Evolutionary conservation across 129 eudicot species (phyloP), one percentile per base, ranked within the genome.

Genomic region (Centrapalus pauciflorus): DNA sequence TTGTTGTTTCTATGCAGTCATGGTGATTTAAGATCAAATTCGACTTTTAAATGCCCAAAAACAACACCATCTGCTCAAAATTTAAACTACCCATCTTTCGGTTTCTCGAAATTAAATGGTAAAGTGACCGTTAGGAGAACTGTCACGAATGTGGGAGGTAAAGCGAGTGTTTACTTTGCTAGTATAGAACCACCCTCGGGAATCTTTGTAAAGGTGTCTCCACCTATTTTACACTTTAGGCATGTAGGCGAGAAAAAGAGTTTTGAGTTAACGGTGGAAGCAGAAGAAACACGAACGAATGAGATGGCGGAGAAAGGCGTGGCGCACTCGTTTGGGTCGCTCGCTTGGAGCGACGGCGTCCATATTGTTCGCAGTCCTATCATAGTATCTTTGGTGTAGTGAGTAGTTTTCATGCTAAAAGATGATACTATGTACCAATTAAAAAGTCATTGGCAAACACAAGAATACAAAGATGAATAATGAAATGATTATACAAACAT

Each of bases 351-450:
- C 4, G 96, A 93, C 55, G 77, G 80, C 16, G 20, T 82, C 40
- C 96, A 93, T 64, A 77, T 4, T 58, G 98, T 93, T 57, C 76
- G 92, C 10, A 86, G 95, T 72, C 98, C 96, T 30, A 77, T 92
- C 14, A 95, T 88, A 25, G 89, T 83, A 27, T 75, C 89, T 46
- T 50, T 73, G 32, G 73, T 82, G 4, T 90, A 90, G 86, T 71
- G 35, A 50, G 56, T 21, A 3, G 38, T 29, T 1, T 35, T 61
- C 11, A 21, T 55, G 12, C 56, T 57, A 60, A 43, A 54, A 51
- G 26, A 19, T 69, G n/a, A 46, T 7, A n/a, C n/a, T n/a, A 45
- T 21, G 73, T 33, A 67, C 34, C 7, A 27, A 14, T 21, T 25
- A 52, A 48, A 52, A 62, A 20, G 61, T 68, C 51, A 13, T 67